Conservation (phyloP, 768 basidiomycete species). For the Xerocomus brunneocitrinus region DNA sequence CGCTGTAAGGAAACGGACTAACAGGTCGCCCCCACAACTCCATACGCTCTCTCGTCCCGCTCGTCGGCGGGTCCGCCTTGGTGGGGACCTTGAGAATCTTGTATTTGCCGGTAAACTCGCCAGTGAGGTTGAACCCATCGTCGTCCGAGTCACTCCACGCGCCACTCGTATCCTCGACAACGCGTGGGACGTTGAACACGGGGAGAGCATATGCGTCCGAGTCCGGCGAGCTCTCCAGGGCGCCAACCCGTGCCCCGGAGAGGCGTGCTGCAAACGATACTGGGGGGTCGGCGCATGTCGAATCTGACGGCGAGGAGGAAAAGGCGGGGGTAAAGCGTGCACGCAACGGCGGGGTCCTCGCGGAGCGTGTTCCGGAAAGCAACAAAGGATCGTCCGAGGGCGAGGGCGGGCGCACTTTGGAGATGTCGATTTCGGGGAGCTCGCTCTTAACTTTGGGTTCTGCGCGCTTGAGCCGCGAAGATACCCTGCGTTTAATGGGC, state of each 20-base stretch:
- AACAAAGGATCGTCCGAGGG: conserved; percentile 75
- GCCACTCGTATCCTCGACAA: not conserved
- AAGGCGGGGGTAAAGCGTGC: conserved; percentile 37
- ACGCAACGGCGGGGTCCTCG: conserved; percentile 21
- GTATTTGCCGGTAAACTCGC: conserved; percentile 68
- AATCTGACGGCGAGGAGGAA: conserved; percentile 29
- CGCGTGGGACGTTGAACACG: conserved; percentile 9
- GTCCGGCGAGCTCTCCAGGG: conserved; percentile 3
- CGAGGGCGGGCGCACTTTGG: conserved; percentile 60
- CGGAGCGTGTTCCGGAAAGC: conserved; percentile 42
- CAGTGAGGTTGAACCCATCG: conserved; percentile 35
- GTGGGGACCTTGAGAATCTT: conserved; percentile 52
- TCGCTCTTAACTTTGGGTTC: conserved; percentile 51
- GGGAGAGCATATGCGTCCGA: conserved; percentile 12
- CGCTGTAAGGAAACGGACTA: conserved; percentile 56
- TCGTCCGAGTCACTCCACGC: conserved; percentile 30
- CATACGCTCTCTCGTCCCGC: conserved; percentile 39
- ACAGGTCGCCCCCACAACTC: conserved; percentile 66
- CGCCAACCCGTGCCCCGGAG: conserved; percentile 5
- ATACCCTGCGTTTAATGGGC: conserved; percentile 36
- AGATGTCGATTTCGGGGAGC: conserved; percentile 58
- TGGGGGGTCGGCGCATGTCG: not conserved
- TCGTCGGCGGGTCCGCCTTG: conserved; percentile 55
- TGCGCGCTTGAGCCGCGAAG: conserved; percentile 20
- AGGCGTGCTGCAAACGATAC: conserved; percentile 22